These are phyloP conservation scores for Monascus ruber DNA, from an alignment of 2,329 filamentous ascomycete species.

Conservation along the genomic window DNA sequence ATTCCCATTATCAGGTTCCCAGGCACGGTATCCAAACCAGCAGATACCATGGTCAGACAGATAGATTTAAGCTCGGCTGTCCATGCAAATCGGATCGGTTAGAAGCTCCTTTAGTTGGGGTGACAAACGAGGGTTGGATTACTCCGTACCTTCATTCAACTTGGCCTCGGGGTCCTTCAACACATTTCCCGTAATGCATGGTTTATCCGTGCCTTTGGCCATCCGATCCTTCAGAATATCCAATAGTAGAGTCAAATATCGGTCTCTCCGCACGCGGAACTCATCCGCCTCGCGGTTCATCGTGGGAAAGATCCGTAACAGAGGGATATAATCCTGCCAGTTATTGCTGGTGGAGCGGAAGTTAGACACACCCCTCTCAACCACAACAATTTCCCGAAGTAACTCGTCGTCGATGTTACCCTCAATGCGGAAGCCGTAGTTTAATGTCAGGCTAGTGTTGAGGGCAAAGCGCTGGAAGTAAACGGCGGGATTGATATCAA, in stretches of 20 bases:
- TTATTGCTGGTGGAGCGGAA: constrained; percentile 72
- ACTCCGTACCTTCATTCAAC: constrained; percentile 48
- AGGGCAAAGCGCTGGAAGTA: constrained; percentile 68
- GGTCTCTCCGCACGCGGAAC: constrained; percentile 57
- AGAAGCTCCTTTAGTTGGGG: constrained; percentile 1
- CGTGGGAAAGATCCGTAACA: constrained; percentile 54
- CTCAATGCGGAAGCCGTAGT: constrained; percentile 66
- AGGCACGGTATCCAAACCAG: constrained; percentile 70
- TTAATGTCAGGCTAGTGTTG: constrained; percentile 65
- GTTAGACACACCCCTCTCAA: constrained; percentile 65
- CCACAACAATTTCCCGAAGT: constrained; percentile 60
- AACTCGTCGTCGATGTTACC: constrained; percentile 57
- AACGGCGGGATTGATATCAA: constrained; percentile 58
- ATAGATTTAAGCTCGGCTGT: constrained; percentile 67
- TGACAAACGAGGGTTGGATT: background rate
- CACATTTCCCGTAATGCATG: constrained; percentile 59
- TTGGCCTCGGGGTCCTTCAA: constrained; percentile 59
- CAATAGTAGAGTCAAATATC: constrained; percentile 51
- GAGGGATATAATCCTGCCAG: constrained; percentile 73
- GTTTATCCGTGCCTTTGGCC: constrained; percentile 51
- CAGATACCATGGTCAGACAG: constrained; percentile 70
- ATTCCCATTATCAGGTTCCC: constrained; percentile 71
- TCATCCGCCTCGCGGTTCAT: constrained; percentile 52
- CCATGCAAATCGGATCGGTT: constrained; percentile 5
- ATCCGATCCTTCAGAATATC: constrained; percentile 51